Base-by-base conservation (phyloP, 768 basidiomycete genomes). In the Hortiboletus campestris region DNA sequence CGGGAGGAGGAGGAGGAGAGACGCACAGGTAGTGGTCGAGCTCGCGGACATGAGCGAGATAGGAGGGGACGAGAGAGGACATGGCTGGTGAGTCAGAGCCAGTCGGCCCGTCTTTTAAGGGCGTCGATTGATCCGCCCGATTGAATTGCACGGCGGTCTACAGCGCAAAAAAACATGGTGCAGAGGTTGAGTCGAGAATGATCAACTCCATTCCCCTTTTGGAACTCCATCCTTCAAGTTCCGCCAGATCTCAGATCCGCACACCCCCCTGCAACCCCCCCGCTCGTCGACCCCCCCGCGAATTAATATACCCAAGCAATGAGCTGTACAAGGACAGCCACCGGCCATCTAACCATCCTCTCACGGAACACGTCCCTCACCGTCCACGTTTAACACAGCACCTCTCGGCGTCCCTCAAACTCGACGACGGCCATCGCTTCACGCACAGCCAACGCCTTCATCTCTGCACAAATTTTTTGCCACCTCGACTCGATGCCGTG, bases 11-110 rank as follows among this genome's bases (percentile, higher is more conserved):
- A 16, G 50, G 29, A 10, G 28, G 12, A 47, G 25, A 48, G 39
- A 70, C 80, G 47, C 46, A 89, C 88, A 78, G 84, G 77, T 86
- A 84, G 17, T 66, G 63, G 59, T 88, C 80, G 29, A 90, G 81
- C 45, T 90, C 86, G 61, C 76, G 77, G 64, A 78, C 74, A 20
- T 84, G 82, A 8, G 79, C 75, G 47, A 88, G 67, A 66, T 88
- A 91, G 31, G 77, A 78, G 10, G 75, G 63, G 46, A 90, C 65
- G 47, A 89, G 66, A 17, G 69, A 57, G 19, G 69, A 55, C 59
- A 67, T 62, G 53, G 6, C 36, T 31, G 3, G 25, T 25, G 13
- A 16, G 19, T 16, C 9, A 6, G 41, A 2, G 3, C 1, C 12
- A 25, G 7, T 34, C 40, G 34, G 8, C 2, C 40, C 16, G 42